Evolutionary conservation across 73 alveolate genomes (phyloP), one percentile per base, ranked within the genome.

Genomic region (Paramecium sexaurelia): DNA sequence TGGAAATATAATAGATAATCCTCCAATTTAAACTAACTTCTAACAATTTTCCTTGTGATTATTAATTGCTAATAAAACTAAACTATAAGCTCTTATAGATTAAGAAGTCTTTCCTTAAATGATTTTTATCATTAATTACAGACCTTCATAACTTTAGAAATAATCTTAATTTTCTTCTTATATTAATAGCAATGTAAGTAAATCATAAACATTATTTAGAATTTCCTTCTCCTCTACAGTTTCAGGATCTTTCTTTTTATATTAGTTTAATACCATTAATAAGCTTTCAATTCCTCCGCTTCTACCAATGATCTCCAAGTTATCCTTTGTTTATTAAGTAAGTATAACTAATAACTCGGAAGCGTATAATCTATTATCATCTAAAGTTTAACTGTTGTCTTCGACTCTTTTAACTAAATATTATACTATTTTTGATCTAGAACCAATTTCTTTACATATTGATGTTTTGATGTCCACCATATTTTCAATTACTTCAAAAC

Each of bases 231-330:
- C 55, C 6, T 73, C 87, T 73, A 17, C 26, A 1, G 87, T 35
- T 27, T 73, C 87, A 11, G 87, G 87, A 73, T 73, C 87, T n/a
- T 73, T 73, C 10, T 73, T 73, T 73, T 32, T 73, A 36, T 36
- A 73, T 15, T 39, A 22, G 4, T 27, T 33, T 9, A 73, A 73
- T 3, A 33, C 55, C 8, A 73, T 73, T 1, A 73, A 17, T 20
- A 73, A 39, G 35, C 57, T 73, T 36, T 73, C 87, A 17, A 73
- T 73, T 15, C 55, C 66, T 1, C 87, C 87, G 7, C 55, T 73
- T 36, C 57, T 73, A n/a, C 87, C 87, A 11, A 73, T 73, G 8
- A 36, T 36, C 35, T 73, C 57, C 13, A 36, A 39, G 9, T 39
- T 73, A 2, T 36, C 55, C 19, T 73, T 39, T 15, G 87, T 36